phyloP scores from a whole-genome alignment of 2,329 filamentous ascomycete species.

The Chaetomium olivaceum region DNA sequence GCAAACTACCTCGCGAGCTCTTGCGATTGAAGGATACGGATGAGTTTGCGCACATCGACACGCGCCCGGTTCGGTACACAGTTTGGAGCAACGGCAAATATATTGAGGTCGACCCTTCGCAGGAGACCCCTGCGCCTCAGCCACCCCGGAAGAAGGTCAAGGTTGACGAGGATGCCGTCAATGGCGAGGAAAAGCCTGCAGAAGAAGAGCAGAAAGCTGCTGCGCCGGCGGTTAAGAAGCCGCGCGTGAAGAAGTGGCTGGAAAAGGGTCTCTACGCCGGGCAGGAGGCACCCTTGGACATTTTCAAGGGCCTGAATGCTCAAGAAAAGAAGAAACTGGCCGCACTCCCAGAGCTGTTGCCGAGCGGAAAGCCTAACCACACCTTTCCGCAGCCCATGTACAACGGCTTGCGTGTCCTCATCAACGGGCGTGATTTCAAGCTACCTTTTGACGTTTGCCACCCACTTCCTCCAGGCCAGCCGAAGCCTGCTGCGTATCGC shows the following conservation, averaged over 20 bases:
- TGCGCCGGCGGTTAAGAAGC: conserved; percentile 29
- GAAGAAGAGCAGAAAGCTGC: conserved; percentile 40
- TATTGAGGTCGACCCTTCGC: conserved; percentile 46
- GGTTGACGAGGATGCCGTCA: conserved; percentile 32
- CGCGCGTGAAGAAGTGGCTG: conserved; percentile 72
- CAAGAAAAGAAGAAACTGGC: conserved; percentile 55
- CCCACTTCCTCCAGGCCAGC: conserved; percentile 79
- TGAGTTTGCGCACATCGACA: conserved; percentile 61
- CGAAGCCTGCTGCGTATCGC: conserved; percentile 90
- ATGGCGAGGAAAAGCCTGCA: conserved; percentile 21
- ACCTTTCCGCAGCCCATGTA: conserved; percentile 77
- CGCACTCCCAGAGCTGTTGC: conserved; percentile 49
- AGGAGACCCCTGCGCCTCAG: conserved; percentile 41
- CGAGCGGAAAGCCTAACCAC: conserved; percentile 53
- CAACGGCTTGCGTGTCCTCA: conserved; percentile 68
- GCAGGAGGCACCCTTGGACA: conserved; percentile 60
- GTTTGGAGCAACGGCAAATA: conserved; percentile 68
- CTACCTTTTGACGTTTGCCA: conserved; percentile 89
- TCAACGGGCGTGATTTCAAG: conserved; percentile 78
- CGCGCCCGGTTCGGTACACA: conserved; percentile 57
- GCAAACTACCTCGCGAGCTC: conserved; percentile 58
- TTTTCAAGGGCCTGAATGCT: conserved; percentile 49
- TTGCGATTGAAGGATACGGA: conserved; percentile 62
- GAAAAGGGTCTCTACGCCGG: conserved; percentile 84
- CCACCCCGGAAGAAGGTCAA: conserved; percentile 42